phyloP scores from a whole-genome alignment of 257 asterid species.

The Ligustrum vulgare region DNA sequence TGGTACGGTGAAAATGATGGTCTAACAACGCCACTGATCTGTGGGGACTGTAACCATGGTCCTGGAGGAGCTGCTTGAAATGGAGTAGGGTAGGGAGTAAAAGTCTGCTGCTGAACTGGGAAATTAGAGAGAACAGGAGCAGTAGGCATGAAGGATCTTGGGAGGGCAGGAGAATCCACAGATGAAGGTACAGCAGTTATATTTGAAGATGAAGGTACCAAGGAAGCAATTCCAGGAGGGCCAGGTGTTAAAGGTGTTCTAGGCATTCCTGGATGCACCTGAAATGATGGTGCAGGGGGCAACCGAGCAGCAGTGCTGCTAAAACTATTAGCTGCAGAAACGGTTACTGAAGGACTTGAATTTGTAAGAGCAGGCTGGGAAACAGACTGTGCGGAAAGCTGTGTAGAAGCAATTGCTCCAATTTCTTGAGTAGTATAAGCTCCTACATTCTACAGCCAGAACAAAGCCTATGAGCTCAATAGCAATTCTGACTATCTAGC shows the following conservation, averaged over 20 bases:
- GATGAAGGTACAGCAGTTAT: conserved; percentile 35
- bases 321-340: conserved; percentile 43
- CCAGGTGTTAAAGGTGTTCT: conserved; percentile 51
- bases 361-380: conserved; percentile 49
- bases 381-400: conserved; percentile 42
- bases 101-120: conserved; percentile 58
- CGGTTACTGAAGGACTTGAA: conserved; percentile 40
- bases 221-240: conserved; percentile 62
- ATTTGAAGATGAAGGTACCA: conserved; percentile 47
- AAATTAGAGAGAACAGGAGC: conserved; percentile 47
- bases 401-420: conserved; percentile 46
- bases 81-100: conserved; percentile 51
- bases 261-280: conserved; percentile 50
- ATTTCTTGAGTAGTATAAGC: conserved; percentile 34
- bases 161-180: conserved; percentile 41
- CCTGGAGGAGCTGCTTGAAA: conserved; percentile 60
- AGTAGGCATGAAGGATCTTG: conserved; percentile 43
- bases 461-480: conserved; percentile 19
- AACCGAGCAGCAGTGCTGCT: conserved; percentile 42
- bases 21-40: conserved; percentile 59
- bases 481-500: background rate
- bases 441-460: conserved; percentile 47
- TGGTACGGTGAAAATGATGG: conserved; percentile 73
- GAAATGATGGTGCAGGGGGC: conserved; percentile 59
- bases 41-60: conserved; percentile 82